Conservation (phyloP, 2,329 filamentous ascomycete species). For the Calonectria hawksworthii region DNA sequence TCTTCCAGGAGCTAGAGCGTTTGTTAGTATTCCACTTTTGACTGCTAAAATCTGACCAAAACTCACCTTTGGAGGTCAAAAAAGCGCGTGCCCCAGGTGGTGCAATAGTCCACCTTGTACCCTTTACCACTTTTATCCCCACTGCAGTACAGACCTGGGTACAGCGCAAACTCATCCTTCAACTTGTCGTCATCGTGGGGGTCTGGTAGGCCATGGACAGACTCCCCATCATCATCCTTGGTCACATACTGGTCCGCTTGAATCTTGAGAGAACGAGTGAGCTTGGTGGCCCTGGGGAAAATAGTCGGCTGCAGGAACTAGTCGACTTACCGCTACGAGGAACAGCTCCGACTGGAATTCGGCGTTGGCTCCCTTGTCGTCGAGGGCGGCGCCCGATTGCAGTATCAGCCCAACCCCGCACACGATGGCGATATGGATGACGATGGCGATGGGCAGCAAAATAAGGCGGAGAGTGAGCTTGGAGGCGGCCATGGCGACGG, state of each 20-base stretch:
- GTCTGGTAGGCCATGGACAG: not conserved
- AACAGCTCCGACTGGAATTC: not conserved
- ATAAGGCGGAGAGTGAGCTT: not conserved
- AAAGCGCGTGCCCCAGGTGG: not conserved
- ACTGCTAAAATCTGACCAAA: not conserved
- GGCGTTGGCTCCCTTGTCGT: not conserved
- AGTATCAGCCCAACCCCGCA: slow-evolving; percentile 9
- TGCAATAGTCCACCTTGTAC: not conserved
- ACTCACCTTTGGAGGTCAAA: not conserved
- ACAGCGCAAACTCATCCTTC: not conserved
- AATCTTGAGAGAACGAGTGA: not conserved
- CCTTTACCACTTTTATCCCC: not conserved
- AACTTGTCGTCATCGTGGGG: not conserved
- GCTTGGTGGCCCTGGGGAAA: too few species aligned
- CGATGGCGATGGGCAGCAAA: not conserved
- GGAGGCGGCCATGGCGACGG: not conserved
- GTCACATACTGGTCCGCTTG: not conserved
- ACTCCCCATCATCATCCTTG: not conserved
- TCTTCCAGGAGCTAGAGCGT: not conserved
- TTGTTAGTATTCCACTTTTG: not conserved
- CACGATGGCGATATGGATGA: not conserved
- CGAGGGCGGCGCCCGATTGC: not conserved
- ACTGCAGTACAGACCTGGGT: not conserved
- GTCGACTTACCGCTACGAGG: not conserved
- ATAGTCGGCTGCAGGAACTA: not conserved